Evolutionary conservation across 176 grass and related monocot genomes (phyloP).

Genomic region (Ensete ventricosum): DNA sequence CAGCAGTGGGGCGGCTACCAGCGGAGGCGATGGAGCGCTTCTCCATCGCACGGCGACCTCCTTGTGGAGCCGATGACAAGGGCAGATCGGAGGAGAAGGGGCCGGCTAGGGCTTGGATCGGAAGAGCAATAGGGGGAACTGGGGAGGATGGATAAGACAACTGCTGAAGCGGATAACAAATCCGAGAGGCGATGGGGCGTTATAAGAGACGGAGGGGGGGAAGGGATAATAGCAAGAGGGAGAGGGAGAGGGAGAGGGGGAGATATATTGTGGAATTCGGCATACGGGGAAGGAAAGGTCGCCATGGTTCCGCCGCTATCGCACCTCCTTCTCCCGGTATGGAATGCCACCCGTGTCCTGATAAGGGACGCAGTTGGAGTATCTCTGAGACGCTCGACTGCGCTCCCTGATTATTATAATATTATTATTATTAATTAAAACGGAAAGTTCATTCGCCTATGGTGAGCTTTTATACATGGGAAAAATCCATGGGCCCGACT

Average conservation of each 20-base stretch:
- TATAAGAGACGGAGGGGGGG: not conserved
- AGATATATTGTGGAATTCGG: not conserved
- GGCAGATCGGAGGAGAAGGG: too few relatives aligned
- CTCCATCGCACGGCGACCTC: not conserved
- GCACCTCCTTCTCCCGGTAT: not conserved
- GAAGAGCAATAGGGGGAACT: not conserved
- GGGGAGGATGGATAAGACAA: too few relatives aligned
- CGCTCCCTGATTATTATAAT: too few relatives aligned
- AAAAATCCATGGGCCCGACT: too few relatives aligned
- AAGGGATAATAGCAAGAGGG: not conserved
- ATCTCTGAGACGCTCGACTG: too few relatives aligned
- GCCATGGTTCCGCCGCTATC: not conserved
- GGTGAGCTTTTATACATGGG: too few relatives aligned
- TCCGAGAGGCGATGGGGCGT: too few relatives aligned
- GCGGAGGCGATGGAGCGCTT: slow-evolving; percentile 27
- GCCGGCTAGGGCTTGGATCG: not conserved
- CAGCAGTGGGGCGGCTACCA: slow-evolving; percentile 30
- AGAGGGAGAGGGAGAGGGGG: not conserved
- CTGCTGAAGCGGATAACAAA: too few relatives aligned
- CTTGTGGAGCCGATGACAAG: not conserved
- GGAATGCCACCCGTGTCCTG: not conserved
- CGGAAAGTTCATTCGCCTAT: too few relatives aligned
- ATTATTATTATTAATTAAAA: too few relatives aligned
- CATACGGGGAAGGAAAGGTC: not conserved
- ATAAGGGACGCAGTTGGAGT: not conserved